phyloP scores from a whole-genome alignment of 441 rosid species.

The Populus hybrid region DNA sequence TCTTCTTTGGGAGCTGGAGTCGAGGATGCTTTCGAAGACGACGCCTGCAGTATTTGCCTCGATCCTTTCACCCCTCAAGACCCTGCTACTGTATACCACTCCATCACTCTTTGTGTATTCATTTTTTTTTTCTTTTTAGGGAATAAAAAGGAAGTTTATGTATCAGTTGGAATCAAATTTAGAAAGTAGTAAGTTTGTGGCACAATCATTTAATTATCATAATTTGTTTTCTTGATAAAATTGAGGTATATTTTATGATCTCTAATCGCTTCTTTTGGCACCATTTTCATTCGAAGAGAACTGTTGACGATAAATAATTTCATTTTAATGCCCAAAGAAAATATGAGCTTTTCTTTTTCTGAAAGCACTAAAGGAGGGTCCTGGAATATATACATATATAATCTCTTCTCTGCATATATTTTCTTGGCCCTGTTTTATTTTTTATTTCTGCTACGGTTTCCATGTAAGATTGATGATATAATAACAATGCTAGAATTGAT shows the following conservation, averaged over 20 bases:
- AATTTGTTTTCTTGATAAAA: not conserved
- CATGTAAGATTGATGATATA: not conserved
- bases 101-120: not conserved
- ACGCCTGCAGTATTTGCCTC: slow-evolving; percentile 87
- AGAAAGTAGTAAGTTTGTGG: not conserved
- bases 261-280: not conserved
- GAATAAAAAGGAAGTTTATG: not conserved
- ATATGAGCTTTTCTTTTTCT: not conserved
- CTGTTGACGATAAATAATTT: not conserved
- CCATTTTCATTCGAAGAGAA: not conserved
- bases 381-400: not conserved
- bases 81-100: slow-evolving; percentile 59
- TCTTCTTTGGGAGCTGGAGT: slow-evolving; percentile 13
- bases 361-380: not conserved
- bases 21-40: slow-evolving; percentile 60
- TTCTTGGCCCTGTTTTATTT: not conserved
- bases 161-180: not conserved
- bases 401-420: not conserved
- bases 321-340: not conserved
- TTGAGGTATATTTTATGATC: not conserved
- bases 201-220: not conserved
- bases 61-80: slow-evolving; percentile 65
- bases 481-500: not conserved
- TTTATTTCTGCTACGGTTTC: not conserved
- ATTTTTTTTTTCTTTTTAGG: not conserved